Evolutionary conservation across 2,329 filamentous ascomycete species (phyloP).

Genomic region (Paecilomyces sp.): DNA sequence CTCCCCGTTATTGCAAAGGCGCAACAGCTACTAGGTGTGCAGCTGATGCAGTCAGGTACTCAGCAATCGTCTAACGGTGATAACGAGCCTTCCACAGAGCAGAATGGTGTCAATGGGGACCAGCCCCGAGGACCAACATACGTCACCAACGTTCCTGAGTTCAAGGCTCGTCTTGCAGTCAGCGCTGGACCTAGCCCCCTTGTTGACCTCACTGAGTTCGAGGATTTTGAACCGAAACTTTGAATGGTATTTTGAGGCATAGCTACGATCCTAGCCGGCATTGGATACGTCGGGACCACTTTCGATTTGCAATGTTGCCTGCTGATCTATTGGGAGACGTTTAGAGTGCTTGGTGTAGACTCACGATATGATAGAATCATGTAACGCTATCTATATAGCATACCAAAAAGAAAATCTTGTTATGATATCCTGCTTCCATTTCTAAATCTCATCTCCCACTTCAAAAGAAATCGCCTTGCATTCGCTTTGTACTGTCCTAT

Average conservation of each 20-base stretch:
- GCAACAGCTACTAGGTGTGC: slow-evolving; percentile 39
- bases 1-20: slow-evolving; percentile 44
- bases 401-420: background rate
- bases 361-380: background rate
- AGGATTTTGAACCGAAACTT: slow-evolving; percentile 78
- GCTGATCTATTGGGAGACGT: background rate
- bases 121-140: slow-evolving; percentile 42
- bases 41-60: slow-evolving; percentile 40
- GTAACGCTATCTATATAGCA: background rate
- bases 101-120: slow-evolving; percentile 14
- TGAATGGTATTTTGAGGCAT: slow-evolving; percentile 32
- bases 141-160: slow-evolving; percentile 72
- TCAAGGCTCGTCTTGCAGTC: slow-evolving; percentile 67
- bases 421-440: background rate
- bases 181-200: slow-evolving; percentile 67
- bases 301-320: background rate
- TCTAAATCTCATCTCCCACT: too few relatives aligned
- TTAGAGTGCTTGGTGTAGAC: background rate
- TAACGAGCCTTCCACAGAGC: slow-evolving; percentile 28
- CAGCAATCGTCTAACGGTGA: slow-evolving; percentile 25
- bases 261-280: background rate
- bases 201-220: slow-evolving; percentile 72
- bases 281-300: background rate
- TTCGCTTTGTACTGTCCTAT: too few relatives aligned
- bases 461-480: too few relatives aligned